Percentiles rank a stretch among this genome's conserved stretches.
Conservation (phyloP, 176 grass and related monocot species). For the Eleusine coracana region DNA sequence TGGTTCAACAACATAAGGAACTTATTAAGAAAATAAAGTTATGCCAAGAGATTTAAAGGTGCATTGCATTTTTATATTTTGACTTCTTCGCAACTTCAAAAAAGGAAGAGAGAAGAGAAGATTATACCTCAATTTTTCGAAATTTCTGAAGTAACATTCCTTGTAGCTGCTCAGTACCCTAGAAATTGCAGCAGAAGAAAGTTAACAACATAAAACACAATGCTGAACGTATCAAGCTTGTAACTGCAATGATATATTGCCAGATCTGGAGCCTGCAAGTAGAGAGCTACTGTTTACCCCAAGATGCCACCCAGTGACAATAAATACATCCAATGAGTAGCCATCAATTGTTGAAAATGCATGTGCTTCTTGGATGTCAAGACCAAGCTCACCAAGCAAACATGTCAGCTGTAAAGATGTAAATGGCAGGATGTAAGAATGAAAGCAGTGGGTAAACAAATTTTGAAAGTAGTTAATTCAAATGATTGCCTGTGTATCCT, state of each 20-base stretch:
- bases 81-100: constrained; percentile 15
- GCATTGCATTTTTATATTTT: constrained; percentile 10
- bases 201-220: neutral
- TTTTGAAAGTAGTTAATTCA: constrained; percentile 15
- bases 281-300: constrained; percentile 53
- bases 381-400: constrained; percentile 79
- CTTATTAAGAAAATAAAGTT: neutral
- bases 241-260: neutral
- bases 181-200: constrained; percentile 7
- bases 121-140: constrained; percentile 56
- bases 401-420: constrained; percentile 63
- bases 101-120: constrained; percentile 11
- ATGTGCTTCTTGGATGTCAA: constrained; percentile 95
- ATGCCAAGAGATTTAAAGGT: neutral
- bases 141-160: constrained; percentile 60
- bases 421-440: constrained; percentile 6
- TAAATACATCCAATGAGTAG: constrained; percentile 79
- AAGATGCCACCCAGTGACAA: constrained; percentile 76
- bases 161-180: constrained; percentile 62
- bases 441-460: neutral
- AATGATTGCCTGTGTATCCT: neutral
- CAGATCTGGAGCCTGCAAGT: neutral
- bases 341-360: constrained; percentile 90
- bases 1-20: neutral
- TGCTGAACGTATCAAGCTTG: neutral